Conservation (phyloP, 2,329 filamentous ascomycete species). For the Diaporthe destruens region DNA sequence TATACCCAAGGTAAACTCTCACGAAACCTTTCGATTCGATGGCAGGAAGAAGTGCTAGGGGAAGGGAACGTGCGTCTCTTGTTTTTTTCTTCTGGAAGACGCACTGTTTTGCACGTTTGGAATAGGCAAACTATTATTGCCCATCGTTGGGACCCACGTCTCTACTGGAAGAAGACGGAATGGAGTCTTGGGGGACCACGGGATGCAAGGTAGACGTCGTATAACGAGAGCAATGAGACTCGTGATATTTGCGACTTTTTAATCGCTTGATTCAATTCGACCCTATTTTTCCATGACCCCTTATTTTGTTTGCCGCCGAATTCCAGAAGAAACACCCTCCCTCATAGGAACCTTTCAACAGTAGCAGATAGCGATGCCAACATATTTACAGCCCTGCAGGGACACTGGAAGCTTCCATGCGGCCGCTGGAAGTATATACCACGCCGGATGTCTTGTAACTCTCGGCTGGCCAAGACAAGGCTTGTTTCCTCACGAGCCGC, state of each 20-base stretch:
- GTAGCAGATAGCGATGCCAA: not conserved
- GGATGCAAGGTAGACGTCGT: not conserved
- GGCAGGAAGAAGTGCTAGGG: not conserved
- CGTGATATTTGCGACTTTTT: not conserved
- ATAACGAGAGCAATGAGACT: conserved; percentile 7
- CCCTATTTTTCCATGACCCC: not conserved
- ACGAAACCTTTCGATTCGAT: not conserved
- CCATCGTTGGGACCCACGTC: not conserved
- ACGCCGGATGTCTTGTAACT: not conserved
- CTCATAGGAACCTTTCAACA: not conserved
- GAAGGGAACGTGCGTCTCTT: not conserved
- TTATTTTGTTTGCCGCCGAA: no score
- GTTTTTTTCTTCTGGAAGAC: not conserved
- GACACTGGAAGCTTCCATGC: no score
- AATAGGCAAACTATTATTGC: not conserved
- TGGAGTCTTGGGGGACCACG: not conserved
- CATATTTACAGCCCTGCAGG: not conserved
- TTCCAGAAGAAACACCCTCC: no score
- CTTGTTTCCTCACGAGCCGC: not conserved
- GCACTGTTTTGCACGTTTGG: not conserved
- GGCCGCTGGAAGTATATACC: not conserved
- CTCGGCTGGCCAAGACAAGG: not conserved
- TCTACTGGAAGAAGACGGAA: not conserved
- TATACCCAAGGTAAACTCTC: no score
- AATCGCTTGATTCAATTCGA: not conserved